These are phyloP conservation scores for Triglochin maritima DNA, from an alignment of 106 monocot genomes.

Conservation along the genomic window DNA sequence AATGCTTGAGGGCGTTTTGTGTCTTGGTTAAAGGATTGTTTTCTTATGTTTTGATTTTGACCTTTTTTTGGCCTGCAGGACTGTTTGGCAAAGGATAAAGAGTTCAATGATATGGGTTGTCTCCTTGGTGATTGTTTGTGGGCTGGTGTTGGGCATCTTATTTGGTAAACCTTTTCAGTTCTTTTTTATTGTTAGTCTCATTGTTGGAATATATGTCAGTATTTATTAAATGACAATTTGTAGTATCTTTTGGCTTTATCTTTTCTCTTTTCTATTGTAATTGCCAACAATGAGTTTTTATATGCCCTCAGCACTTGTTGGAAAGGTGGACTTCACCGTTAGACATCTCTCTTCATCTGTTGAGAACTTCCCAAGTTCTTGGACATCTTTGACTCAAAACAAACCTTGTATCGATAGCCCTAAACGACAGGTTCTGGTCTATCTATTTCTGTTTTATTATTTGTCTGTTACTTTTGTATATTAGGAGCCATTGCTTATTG, in stretches of 20 bases:
- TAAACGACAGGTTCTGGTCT: conserved; percentile 24
- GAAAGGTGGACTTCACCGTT: conserved; percentile 79
- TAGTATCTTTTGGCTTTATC: background rate
- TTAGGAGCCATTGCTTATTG: background rate
- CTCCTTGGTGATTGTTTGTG: conserved; percentile 50
- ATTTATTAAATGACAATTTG: background rate
- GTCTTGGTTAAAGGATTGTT: too few species aligned
- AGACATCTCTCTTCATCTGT: conserved; percentile 74
- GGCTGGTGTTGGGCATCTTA: conserved; percentile 72
- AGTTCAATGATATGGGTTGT: conserved; percentile 64
- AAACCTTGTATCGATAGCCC: conserved; percentile 50
- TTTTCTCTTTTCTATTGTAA: background rate
- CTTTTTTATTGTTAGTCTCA: background rate
- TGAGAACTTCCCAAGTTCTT: conserved; percentile 46
- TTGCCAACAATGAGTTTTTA: background rate
- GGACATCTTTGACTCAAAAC: conserved; percentile 30
- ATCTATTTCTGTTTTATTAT: background rate
- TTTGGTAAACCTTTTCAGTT: conserved; percentile 33
- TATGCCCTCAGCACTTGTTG: conserved; percentile 36
- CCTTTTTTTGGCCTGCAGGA: conserved; percentile 32
- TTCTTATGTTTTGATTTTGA: too few species aligned
- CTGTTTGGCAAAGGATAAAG: conserved; percentile 57
- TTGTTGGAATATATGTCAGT: background rate
- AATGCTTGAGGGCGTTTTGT: too few species aligned
- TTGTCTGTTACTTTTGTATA: background rate